Evolutionary conservation across 768 basidiomycete genomes (phyloP).

Genomic region (Mycena kentingensis): DNA sequence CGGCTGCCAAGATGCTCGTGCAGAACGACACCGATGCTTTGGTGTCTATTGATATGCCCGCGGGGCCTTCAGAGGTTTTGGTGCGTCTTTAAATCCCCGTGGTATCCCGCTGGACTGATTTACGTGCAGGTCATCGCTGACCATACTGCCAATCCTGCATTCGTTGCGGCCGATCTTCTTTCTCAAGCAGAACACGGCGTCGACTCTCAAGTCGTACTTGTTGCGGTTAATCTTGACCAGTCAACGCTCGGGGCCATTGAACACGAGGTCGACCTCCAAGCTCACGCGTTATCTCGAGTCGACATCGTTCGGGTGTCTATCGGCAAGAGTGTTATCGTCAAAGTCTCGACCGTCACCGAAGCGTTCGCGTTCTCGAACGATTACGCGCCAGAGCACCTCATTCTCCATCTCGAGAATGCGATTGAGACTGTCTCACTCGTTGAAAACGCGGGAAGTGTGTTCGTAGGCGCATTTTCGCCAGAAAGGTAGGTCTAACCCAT

Average conservation of each 20-base stretch:
- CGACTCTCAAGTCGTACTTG: slow-evolving; percentile 96
- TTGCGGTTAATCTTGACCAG: slow-evolving; percentile 69
- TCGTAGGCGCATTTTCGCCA: slow-evolving; percentile 92
- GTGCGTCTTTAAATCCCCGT: slow-evolving; percentile 49
- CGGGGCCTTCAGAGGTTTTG: slow-evolving; percentile 95
- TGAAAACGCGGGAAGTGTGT: slow-evolving; percentile 94
- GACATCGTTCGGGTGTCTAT: slow-evolving; percentile 91
- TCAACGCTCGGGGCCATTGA: slow-evolving; percentile 75
- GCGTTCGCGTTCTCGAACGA: slow-evolving; percentile 92
- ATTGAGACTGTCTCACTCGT: slow-evolving; percentile 62
- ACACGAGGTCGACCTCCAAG: slow-evolving; percentile 82
- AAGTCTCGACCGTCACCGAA: slow-evolving; percentile 62
- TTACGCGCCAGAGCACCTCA: slow-evolving; percentile 97
- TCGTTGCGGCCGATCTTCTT: slow-evolving; percentile 94
- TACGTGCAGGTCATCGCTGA: slow-evolving; percentile 88
- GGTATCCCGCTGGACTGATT: slow-evolving; percentile 3
- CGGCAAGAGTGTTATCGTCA: slow-evolving; percentile 87
- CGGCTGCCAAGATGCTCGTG: slow-evolving; percentile 98
- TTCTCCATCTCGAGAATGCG: slow-evolving; percentile 82
- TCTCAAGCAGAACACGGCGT: slow-evolving; percentile 98
- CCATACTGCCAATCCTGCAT: slow-evolving; percentile 78
- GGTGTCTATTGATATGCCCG: slow-evolving; percentile 98
- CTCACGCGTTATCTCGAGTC: slow-evolving; percentile 81
- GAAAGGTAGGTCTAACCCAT: slow-evolving; percentile 71
- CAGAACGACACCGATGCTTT: slow-evolving; percentile 97